phyloP scores from a whole-genome alignment of 176 grass and related monocot genomes.

The Carex kokanica region DNA sequence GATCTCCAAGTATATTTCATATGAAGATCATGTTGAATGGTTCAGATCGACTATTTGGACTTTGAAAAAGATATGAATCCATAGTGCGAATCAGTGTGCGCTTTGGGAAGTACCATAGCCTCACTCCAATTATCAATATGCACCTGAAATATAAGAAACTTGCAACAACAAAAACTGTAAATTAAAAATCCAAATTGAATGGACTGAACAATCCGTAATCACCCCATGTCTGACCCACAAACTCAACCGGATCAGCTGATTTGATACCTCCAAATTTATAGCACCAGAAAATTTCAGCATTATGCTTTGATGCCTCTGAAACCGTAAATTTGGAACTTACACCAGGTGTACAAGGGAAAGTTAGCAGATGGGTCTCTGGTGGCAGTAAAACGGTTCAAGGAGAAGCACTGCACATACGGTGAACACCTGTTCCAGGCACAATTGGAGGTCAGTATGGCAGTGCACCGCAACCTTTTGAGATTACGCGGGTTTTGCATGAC shows the following conservation, averaged over 20 bases:
- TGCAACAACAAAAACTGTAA: background rate
- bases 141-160: background rate
- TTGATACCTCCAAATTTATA: background rate
- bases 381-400: slow-evolving; percentile 69
- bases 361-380: slow-evolving; percentile 68
- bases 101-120: too few relatives aligned
- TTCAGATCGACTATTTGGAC: too few relatives aligned
- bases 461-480: slow-evolving; percentile 65
- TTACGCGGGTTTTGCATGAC: slow-evolving; percentile 87
- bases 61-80: too few relatives aligned
- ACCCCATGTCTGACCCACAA: background rate
- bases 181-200: background rate
- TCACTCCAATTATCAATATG: too few relatives aligned
- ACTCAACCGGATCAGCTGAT: background rate
- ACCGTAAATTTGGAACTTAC: background rate
- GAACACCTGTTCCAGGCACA: slow-evolving; percentile 72
- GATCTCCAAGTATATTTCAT: too few relatives aligned
- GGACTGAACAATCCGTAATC: background rate
- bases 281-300: too few relatives aligned
- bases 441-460: slow-evolving; percentile 85
- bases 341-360: slow-evolving; percentile 59
- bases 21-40: too few relatives aligned
- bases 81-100: too few relatives aligned
- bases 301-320: background rate
- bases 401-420: slow-evolving; percentile 59